phyloP scores from a whole-genome alignment of 164 flowering plant species.

The Magnolia kwangsiensis region DNA sequence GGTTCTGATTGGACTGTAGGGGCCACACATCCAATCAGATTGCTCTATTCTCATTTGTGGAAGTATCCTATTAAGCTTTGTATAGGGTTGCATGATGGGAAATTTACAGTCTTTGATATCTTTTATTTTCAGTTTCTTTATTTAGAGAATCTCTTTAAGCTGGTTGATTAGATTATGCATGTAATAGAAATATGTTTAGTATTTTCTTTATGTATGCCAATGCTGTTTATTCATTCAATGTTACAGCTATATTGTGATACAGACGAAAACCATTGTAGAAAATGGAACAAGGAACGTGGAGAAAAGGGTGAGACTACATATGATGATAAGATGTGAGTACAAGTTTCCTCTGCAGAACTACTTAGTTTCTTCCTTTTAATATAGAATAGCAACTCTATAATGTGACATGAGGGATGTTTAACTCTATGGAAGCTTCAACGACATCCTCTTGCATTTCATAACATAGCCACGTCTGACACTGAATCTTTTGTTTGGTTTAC shows the following conservation, averaged over 20 bases:
- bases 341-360: neutral
- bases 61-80: no score
- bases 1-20: no score
- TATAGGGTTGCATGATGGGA: no score
- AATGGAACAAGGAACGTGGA: constrained; percentile 73
- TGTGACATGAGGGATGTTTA: neutral
- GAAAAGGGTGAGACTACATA: constrained; percentile 56
- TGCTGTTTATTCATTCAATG: constrained; percentile 7
- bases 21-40: no score
- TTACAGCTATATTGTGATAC: constrained; percentile 60
- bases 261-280: constrained; percentile 55
- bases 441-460: no score
- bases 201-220: neutral
- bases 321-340: constrained; percentile 51
- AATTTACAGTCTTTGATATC: no score
- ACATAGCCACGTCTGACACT: neutral
- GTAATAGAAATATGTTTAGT: neutral
- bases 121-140: neutral
- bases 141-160: neutral
- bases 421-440: neutral
- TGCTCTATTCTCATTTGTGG: no score
- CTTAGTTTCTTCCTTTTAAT: neutral
- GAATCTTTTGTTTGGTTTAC: neutral
- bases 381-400: neutral
- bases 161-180: neutral